Percentiles rank a stretch among this genome's conserved stretches.
phyloP scores from a whole-genome alignment of 192 early-diverging fungal genomes.

The Backusella tarrabulga region DNA sequence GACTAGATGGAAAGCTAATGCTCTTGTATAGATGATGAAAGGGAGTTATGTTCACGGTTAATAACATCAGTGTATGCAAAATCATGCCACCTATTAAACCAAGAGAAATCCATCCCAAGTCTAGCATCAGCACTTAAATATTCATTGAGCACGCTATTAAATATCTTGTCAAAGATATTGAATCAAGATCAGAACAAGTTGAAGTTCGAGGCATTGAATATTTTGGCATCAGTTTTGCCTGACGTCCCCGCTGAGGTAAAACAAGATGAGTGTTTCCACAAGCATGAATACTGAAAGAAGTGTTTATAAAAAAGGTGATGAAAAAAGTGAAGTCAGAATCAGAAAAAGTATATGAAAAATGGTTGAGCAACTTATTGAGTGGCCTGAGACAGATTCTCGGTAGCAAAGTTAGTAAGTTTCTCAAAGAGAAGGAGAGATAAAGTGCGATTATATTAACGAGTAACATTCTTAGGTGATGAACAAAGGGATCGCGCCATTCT shows the following conservation, averaged over 20 bases:
- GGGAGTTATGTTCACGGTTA: constrained; percentile 23
- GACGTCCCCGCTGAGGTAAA: constrained; percentile 21
- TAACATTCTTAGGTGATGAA: constrained; percentile 11
- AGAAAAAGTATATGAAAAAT: constrained; percentile 13
- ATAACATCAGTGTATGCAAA: constrained; percentile 10
- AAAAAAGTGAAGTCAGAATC: constrained; percentile 10
- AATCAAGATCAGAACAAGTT: constrained; percentile 30
- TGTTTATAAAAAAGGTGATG: neutral
- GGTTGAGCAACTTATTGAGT: constrained; percentile 23
- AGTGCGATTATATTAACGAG: neutral
- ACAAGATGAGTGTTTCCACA: too few relatives aligned
- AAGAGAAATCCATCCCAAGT: constrained; percentile 13
- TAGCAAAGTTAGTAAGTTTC: constrained; percentile 34
- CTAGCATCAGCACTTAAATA: constrained; percentile 13
- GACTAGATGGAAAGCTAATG: neutral
- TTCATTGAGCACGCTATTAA: constrained; percentile 19
- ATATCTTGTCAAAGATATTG: constrained; percentile 20
- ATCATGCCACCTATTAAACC: constrained; percentile 12
- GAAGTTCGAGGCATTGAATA: constrained; percentile 36
- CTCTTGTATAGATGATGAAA: constrained; percentile 16
- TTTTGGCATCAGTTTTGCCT: constrained; percentile 26
- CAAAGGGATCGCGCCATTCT: constrained; percentile 34
- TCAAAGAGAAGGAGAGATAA: too few relatives aligned
- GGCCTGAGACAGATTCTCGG: constrained; percentile 39
- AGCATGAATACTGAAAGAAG: too few relatives aligned